phyloP scores from a whole-genome alignment of 2,329 filamentous ascomycete species.

The Aspergillus caelatus region DNA sequence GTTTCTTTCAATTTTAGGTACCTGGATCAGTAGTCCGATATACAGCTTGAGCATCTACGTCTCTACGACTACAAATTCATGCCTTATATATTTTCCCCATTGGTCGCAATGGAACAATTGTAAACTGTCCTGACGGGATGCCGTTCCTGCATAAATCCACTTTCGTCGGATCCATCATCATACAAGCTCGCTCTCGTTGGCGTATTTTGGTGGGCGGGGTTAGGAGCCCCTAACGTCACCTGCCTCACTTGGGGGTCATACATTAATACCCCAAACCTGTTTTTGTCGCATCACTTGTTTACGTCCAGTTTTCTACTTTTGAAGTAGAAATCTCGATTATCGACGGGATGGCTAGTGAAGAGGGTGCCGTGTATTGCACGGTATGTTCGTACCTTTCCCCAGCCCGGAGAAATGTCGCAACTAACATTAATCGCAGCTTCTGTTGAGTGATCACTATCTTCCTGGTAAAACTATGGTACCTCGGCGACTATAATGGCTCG shows the following conservation, averaged over 20 bases:
- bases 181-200: background rate
- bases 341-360: conserved; percentile 42
- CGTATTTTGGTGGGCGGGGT: conserved; percentile 21
- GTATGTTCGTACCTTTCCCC: conserved; percentile 43
- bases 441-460: conserved; percentile 89
- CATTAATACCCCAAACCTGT: background rate
- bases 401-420: conserved; percentile 13
- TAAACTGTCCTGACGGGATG: conserved; percentile 1
- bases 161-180: background rate
- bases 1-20: background rate
- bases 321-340: background rate
- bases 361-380: conserved; percentile 68
- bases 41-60: background rate
- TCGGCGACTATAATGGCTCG: background rate
- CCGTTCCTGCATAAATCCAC: background rate
- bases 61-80: background rate
- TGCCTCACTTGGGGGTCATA: conserved; percentile 16
- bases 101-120: background rate
- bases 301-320: conserved; percentile 2
- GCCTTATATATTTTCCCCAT: background rate
- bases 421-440: conserved; percentile 63
- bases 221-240: conserved; percentile 19
- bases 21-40: background rate
- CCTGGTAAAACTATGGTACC: conserved; percentile 65
- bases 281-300: conserved; percentile 5